Evolutionary conservation across 2,329 filamentous ascomycete genomes (phyloP).

Genomic region (Alternaria viburni): DNA sequence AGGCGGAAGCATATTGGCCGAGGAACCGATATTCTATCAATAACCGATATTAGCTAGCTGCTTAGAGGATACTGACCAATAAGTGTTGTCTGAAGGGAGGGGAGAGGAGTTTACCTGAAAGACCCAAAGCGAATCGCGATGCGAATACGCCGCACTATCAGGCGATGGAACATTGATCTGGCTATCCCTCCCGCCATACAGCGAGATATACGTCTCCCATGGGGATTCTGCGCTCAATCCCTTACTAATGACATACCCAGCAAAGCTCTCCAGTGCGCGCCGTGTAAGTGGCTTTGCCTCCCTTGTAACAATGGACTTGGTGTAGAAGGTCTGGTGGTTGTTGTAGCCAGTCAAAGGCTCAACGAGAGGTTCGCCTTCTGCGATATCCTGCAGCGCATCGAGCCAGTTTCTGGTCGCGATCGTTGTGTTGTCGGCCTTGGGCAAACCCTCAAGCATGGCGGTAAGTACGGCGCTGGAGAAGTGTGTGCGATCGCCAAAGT

Average conservation of each 20-base stretch:
- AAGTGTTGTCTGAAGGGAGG: background rate
- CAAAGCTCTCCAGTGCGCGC: conserved; percentile 1
- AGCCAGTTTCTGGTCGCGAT: background rate
- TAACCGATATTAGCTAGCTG: background rate
- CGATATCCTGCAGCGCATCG: conserved; percentile 3
- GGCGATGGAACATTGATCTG: conserved; percentile 5
- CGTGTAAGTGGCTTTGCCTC: conserved; percentile 5
- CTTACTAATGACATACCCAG: background rate
- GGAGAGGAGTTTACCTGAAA: conserved; percentile 5
- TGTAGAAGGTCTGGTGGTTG: conserved; percentile 9
- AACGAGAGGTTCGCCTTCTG: conserved; percentile 8
- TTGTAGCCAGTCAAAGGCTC: conserved; percentile 7
- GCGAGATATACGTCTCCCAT: conserved; percentile 1
- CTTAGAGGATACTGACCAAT: background rate
- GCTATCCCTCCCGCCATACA: conserved; percentile 7
- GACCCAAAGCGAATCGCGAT: conserved; percentile 8
- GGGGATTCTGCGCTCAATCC: background rate
- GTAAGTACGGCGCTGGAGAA: background rate
- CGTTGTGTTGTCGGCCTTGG: conserved; percentile 1
- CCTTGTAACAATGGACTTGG: conserved; percentile 8
- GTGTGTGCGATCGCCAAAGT: background rate
- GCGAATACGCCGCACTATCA: background rate
- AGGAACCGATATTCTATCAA: conserved; percentile 3
- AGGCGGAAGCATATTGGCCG: background rate
- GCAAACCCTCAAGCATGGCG: background rate